Evolutionary conservation across 2,329 filamentous ascomycete species (phyloP), one percentile per base, ranked within the genome.

Genomic region (Trichocomaceae sp.): DNA sequence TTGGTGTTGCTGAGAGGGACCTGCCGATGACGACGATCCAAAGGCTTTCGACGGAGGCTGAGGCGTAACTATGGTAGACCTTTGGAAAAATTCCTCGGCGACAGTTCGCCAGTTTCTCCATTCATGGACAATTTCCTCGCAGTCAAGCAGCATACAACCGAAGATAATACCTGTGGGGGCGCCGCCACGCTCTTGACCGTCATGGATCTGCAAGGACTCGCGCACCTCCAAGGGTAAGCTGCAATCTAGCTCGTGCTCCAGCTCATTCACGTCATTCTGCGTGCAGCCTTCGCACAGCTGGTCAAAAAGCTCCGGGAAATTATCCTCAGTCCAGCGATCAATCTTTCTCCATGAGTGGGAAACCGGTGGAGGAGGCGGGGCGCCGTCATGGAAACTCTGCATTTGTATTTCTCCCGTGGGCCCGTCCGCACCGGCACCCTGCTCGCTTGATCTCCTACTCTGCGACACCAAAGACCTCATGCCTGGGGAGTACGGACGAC

Each of bases 21-120:
- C 78, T 12, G 81, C 73, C 42, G 81, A 53, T 2, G 88, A 88
- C 1, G 87, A 87, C 52, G 69, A 66, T 47, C 66, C 63, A 1
- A 88, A 89, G 0, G 86, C 85, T 71, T 89, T 92, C 50, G 84
- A 79, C 2, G 88, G 85, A 4, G 87, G 83, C 74, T 84, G 68
- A 69, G 77, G 61, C 76, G 79, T 64, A 72, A 75, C 48, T 71
- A 74, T 69, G 17, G 71, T 67, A 35, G 83, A 69, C 39, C 83
- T 79, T 42, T 82, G 79, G 57, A 97, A 79, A 69, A 88, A 96
- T 67, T 96, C 89, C 56, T 92, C 84, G 67, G 96, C 96, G 59
- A 99, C 93, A 59, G 83, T 85, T 64, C 90, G 85, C 93, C 93
- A 99, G 68, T 96, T 95, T 64, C 88, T 87, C 89, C 92, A 97